Conservation (phyloP, 139 green algal genomes). For the Chlamydomonas sp. region DNA sequence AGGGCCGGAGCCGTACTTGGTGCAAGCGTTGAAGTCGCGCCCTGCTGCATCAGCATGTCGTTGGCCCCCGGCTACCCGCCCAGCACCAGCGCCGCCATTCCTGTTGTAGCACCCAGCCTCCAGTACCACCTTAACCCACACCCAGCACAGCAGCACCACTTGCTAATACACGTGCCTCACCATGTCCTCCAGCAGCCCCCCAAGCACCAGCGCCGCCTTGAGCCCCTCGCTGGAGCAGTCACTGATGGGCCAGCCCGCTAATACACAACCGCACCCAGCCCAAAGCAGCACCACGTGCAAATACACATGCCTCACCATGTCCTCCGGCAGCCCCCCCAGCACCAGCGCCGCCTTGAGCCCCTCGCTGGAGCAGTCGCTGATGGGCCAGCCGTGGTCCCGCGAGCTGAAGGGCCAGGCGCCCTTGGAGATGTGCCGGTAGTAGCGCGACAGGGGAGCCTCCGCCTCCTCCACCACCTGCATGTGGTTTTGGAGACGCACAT, state of each 20-base stretch:
- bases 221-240: slow-evolving; percentile 85
- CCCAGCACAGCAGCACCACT: too few species aligned
- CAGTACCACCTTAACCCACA: not conserved
- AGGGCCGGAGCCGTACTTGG: too few species aligned
- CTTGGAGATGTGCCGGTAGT: slow-evolving; percentile 96
- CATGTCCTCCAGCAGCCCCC: too few species aligned
- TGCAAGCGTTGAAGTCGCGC: too few species aligned
- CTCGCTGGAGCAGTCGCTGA: slow-evolving; percentile 94
- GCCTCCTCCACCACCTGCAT: slow-evolving; percentile 61
- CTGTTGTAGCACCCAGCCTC: not conserved
- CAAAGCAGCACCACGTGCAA: too few species aligned
- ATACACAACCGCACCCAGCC: not conserved
- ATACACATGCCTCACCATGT: slow-evolving; percentile 25
- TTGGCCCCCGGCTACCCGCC: too few species aligned
- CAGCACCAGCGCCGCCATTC: too few species aligned
- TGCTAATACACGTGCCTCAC: too few species aligned
- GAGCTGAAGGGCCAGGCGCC: slow-evolving; percentile 98
- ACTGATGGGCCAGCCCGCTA: not conserved
- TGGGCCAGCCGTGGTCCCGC: slow-evolving; percentile 98
- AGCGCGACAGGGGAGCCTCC: slow-evolving; percentile 71
- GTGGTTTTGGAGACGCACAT: not conserved
- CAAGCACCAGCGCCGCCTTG: slow-evolving; percentile 49
- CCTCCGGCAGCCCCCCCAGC: slow-evolving; percentile 58
- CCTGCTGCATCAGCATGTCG: too few species aligned
- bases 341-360: slow-evolving; percentile 85